Percentiles rank a stretch among this genome's conserved stretches.
phyloP scores from a whole-genome alignment of 768 basidiomycete genomes.

The Mycena leptocephala region DNA sequence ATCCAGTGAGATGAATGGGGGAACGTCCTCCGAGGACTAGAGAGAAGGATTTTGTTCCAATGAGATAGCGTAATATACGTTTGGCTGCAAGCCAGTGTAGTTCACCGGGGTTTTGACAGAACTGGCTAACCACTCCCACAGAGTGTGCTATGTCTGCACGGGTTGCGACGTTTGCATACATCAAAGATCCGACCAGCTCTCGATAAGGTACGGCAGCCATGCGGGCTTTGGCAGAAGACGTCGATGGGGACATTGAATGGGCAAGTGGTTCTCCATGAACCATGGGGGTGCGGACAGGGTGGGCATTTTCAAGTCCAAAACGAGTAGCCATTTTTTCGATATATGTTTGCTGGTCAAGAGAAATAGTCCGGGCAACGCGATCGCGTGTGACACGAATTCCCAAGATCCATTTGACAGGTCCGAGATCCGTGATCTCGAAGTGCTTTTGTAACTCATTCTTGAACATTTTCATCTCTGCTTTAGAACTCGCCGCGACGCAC shows the following conservation, averaged over 20 bases:
- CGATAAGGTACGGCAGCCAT: background rate
- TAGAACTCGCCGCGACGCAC: conserved; percentile 22
- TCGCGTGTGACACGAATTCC: conserved; percentile 41
- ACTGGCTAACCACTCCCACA: conserved; percentile 31
- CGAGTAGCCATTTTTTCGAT: background rate
- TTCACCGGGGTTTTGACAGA: conserved; percentile 34
- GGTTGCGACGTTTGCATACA: conserved; percentile 24
- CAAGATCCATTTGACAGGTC: conserved; percentile 40
- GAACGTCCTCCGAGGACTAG: background rate
- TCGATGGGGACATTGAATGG: background rate
- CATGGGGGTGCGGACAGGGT: conserved; percentile 5
- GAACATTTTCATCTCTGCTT: background rate
- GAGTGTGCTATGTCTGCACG: conserved; percentile 38
- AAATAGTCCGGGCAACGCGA: background rate
- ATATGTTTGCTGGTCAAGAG: background rate
- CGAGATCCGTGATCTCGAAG: conserved; percentile 43
- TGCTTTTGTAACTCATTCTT: conserved; percentile 13
- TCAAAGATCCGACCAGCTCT: background rate
- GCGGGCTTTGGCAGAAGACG: background rate
- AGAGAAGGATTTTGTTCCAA: conserved; percentile 38
- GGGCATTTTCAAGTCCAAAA: conserved; percentile 5
- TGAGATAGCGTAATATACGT: conserved; percentile 48
- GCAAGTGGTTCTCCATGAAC: background rate
- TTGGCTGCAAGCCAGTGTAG: conserved; percentile 51
- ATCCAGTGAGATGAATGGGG: background rate